Base-by-base conservation (phyloP, 306 rosid genomes). In the Trifolium dubium region DNA sequence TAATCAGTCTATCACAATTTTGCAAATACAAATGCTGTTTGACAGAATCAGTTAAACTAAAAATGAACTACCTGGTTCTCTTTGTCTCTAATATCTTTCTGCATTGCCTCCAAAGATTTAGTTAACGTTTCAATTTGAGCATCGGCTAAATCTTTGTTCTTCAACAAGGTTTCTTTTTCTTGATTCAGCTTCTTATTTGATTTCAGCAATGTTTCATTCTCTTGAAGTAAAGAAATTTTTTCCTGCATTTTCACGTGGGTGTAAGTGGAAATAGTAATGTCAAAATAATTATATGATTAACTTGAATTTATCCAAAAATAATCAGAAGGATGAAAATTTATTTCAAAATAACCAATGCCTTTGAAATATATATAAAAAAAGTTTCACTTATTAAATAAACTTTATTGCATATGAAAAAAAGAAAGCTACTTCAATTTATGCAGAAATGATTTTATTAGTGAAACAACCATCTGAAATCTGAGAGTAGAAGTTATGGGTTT, bases 21-120 rank as follows among this genome's bases (percentile, higher is more conserved):
- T 65, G 54, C 53, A 67, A 55, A 14, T 66, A 66, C 31, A 61
- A 73, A 50, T 55, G 47, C 67, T 72, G 61, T 44, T 76, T 23
- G 29, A 66, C 34, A 78, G 83, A 83, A 64, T 65, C 55, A 65
- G 37, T 79, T 71, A 65, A 72, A 80, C 19, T 41, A 43, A 65
- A 76, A 82, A 34, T 47, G 47, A 77, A 81, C 28, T 89, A 94
- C 99, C 91, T 77, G 72, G 74, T 77, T 88, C 73, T 94, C 98
- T 84, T 87, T 94, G 46, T 92, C 96, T 71, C 86, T 87, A 75
- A 94, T 83, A 79, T 89, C 97, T 78, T 85, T 94, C 80, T 90
- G 93, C 85, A 85, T 74, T 82, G 82, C 86, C 72, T 92, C 99
- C 73, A 89, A 77, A 64, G 96, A 87, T 88, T 87, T 94, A 47